Conservation (phyloP, 2,329 filamentous ascomycete species). For the Atkinsonella hypoxylon region DNA sequence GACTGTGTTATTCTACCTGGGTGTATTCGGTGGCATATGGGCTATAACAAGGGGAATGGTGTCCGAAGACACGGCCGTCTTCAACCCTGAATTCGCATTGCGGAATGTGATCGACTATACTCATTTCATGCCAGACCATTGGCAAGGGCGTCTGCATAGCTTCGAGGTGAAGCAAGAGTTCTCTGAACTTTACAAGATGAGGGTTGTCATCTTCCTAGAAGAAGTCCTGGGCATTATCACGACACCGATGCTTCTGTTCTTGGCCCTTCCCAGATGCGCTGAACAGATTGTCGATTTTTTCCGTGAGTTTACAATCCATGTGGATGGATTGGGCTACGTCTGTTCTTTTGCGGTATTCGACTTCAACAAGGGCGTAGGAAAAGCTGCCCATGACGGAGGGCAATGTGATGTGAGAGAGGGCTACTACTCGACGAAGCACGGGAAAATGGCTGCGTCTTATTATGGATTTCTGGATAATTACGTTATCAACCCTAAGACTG, state of each 20-base stretch:
- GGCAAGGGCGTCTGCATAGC: slow-evolving; percentile 82
- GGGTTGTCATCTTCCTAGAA: slow-evolving; percentile 81
- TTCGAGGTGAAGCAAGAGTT: slow-evolving; percentile 91
- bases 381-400: slow-evolving; percentile 24
- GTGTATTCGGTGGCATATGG: slow-evolving; percentile 72
- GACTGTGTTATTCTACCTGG: slow-evolving; percentile 83
- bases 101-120: slow-evolving; percentile 85
- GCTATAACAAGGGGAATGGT: slow-evolving; percentile 71
- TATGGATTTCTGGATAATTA: slow-evolving; percentile 94
- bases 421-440: slow-evolving; percentile 89
- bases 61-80: slow-evolving; percentile 77
- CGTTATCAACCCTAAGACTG: slow-evolving; percentile 58
- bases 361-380: slow-evolving; percentile 67
- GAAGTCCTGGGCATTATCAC: slow-evolving; percentile 88
- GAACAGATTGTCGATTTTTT: slow-evolving; percentile 97
- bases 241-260: slow-evolving; percentile 79
- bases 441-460: slow-evolving; percentile 97
- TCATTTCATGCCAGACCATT: slow-evolving; percentile 81
- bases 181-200: slow-evolving; percentile 79
- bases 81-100: slow-evolving; percentile 84
- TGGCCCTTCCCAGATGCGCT: slow-evolving; percentile 75
- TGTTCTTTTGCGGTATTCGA: slow-evolving; percentile 97
- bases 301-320: slow-evolving; percentile 91
- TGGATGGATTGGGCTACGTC: slow-evolving; percentile 89
- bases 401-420: slow-evolving; percentile 67